Base-by-base conservation (phyloP, 768 basidiomycete genomes). In the Leccinum barrowsii region DNA sequence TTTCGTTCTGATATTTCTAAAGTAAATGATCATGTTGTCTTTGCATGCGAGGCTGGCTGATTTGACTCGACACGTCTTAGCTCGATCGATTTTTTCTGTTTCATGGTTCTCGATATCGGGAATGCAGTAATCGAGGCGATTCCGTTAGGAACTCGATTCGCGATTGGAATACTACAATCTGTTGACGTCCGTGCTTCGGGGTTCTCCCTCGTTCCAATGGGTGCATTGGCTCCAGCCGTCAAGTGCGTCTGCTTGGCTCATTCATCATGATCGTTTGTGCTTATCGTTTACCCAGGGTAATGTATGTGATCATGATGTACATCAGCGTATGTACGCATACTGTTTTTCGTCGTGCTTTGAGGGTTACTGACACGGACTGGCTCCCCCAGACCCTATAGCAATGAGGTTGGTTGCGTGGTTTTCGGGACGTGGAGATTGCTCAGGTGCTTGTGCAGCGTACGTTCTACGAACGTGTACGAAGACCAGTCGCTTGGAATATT, bases 261-360 rank as follows among this genome's bases (percentile, higher is more conserved):
- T 28, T 40, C 15, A n/a, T 15, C 2, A n/a, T 7, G 4, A n/a
- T 28, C 57, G 13, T 50, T 15, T 44, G 7, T 51, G 17, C 34
- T 62, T 21, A 63, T 28, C 11, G 24, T 21, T 54, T 21, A 48
- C 2, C 24, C 64, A 92, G 90, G 69, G 90, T 95, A 0, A 72
- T 95, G 44, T 95, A 89, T 68, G 85, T 92, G 2, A 79, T 94
- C 66, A 96, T 94, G 94, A 98, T 96, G 94, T 93, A 90, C 67
- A 85, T 92, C 65, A 86, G 85, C 65, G 81, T 89, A 60, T 89
- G 90, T 91, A 65, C 75, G 86, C 82, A 53, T 65, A 51, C 37
- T 56, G 28, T 60, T 57, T 30, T 34, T 44, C 12, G 44, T 54
- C 34, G 17, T 32, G 7, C 52, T 12, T 32, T 30, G 42, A 37